These are phyloP conservation scores for Zygosaccharomyces sapae DNA, from an alignment of 1,139 yeast species.

Conservation along the genomic window DNA sequence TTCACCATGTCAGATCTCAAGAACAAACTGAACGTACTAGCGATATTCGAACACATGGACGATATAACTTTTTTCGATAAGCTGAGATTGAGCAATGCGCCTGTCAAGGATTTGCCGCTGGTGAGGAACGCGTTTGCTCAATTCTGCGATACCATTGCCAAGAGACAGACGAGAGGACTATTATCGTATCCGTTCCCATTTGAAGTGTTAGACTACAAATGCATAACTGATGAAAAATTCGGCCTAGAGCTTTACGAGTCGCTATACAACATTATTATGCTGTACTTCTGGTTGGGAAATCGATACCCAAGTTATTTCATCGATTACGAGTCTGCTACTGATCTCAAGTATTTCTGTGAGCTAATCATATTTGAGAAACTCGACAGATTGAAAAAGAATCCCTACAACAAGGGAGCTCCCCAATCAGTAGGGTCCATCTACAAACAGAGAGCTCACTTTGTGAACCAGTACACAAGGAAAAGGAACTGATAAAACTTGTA, in stretches of 20 bases:
- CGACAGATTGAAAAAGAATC: conserved; percentile 34
- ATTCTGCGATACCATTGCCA: conserved; percentile 35
- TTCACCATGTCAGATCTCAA: conserved; percentile 37
- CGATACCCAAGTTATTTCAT: conserved; percentile 79
- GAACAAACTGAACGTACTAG: conserved; percentile 44
- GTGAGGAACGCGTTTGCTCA: conserved; percentile 29
- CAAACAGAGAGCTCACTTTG: conserved; percentile 5
- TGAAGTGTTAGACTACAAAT: conserved; percentile 26
- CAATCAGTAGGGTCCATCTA: conserved; percentile 7
- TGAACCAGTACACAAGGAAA: conserved; percentile 1
- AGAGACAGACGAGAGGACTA: conserved; percentile 30
- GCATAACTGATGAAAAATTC: conserved; percentile 32
- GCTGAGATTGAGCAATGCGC: conserved; percentile 56
- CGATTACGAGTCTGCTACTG: conserved; percentile 70
- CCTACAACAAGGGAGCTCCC: conserved; percentile 20
- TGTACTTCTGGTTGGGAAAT: conserved; percentile 83
- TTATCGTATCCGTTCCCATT: conserved; percentile 37
- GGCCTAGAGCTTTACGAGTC: conserved; percentile 58
- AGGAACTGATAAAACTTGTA: conserved; percentile 7
- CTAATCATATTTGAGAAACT: conserved; percentile 62
- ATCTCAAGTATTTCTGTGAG: conserved; percentile 62
- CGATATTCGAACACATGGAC: conserved; percentile 41
- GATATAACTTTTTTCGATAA: conserved; percentile 49
- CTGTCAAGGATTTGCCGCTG: conserved; percentile 41
- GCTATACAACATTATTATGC: conserved; percentile 61